These are phyloP conservation scores for Breviolum minutum DNA, from an alignment of 73 alveolate species.

Conservation along the genomic window DNA sequence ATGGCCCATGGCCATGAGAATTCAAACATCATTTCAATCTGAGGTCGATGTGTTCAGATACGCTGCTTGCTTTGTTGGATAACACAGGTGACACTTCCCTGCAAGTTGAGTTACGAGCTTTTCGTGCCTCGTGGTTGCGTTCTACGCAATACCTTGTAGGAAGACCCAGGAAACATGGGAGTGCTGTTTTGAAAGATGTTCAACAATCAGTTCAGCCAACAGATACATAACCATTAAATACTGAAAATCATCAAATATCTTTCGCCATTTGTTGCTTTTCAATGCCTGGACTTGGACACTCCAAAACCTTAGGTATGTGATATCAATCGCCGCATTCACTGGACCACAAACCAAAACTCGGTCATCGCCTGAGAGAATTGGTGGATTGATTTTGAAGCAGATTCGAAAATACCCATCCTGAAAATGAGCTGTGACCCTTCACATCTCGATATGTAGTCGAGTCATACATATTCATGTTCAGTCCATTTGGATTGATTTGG, in stretches of 20 bases:
- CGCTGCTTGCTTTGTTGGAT: not conserved
- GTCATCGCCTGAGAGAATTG: not conserved
- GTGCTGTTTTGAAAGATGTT: not conserved
- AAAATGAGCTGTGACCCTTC: not conserved
- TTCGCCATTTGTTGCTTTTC: too few species aligned
- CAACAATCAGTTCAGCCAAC: too few species aligned
- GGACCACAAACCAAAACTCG: constrained; percentile 85
- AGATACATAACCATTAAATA: too few species aligned
- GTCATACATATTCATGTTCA: too few species aligned
- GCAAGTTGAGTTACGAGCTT: constrained; percentile 89
- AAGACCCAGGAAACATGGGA: not conserved
- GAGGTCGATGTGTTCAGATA: not conserved
- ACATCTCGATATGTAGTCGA: not conserved
- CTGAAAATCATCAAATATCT: too few species aligned
- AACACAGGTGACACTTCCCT: constrained; percentile 51
- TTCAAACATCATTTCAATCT: not conserved
- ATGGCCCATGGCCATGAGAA: not conserved
- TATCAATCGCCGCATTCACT: constrained; percentile 69
- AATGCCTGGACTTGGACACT: not conserved
- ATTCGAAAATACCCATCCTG: too few species aligned
- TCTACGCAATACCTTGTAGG: constrained; percentile 81
- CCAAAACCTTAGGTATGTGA: constrained; percentile 34
- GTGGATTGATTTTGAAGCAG: too few species aligned
- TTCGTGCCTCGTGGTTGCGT: constrained; percentile 95
- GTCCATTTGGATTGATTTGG: too few species aligned